Conservation (phyloP, 345 rosid genomes). For the Heritiera fomes region DNA sequence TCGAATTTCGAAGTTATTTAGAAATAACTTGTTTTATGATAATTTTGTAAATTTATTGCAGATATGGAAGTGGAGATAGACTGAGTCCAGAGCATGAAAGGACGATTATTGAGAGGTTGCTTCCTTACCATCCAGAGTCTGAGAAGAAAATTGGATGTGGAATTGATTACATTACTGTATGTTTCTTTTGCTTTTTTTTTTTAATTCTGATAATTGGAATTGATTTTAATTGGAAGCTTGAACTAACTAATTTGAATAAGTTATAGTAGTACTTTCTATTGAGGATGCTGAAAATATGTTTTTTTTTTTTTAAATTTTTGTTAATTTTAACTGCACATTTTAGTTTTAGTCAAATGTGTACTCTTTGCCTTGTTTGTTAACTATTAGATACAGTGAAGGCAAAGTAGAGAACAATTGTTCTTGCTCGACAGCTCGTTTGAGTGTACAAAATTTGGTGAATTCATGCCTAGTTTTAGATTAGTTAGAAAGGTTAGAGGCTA, state of each 20-base stretch:
- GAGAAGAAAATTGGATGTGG: conserved; percentile 88
- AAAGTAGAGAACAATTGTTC: neutral
- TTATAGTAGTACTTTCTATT: neutral
- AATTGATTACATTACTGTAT: conserved; percentile 76
- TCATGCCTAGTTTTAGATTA: neutral
- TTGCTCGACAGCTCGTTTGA: neutral
- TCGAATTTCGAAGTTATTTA: neutral
- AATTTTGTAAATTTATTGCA: conserved; percentile 30
- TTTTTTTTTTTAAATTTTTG: neutral
- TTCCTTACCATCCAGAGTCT: conserved; percentile 79
- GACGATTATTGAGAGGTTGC: conserved; percentile 67
- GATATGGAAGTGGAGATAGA: conserved; percentile 74
- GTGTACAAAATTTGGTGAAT: neutral
- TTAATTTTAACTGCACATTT: neutral
- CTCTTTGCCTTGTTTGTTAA: neutral
- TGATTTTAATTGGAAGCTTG: neutral
- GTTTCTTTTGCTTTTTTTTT: conserved; percentile 22
- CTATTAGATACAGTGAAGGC: neutral
- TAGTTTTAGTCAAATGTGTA: neutral
- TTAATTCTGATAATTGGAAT: neutral
- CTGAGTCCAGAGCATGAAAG: conserved; percentile 76
- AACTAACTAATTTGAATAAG: neutral
- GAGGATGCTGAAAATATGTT: neutral
- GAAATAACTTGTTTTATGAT: neutral
- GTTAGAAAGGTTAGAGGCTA: neutral